Conservation (phyloP, 2,329 filamentous ascomycete genomes). For the Fusarium sp. region DNA sequence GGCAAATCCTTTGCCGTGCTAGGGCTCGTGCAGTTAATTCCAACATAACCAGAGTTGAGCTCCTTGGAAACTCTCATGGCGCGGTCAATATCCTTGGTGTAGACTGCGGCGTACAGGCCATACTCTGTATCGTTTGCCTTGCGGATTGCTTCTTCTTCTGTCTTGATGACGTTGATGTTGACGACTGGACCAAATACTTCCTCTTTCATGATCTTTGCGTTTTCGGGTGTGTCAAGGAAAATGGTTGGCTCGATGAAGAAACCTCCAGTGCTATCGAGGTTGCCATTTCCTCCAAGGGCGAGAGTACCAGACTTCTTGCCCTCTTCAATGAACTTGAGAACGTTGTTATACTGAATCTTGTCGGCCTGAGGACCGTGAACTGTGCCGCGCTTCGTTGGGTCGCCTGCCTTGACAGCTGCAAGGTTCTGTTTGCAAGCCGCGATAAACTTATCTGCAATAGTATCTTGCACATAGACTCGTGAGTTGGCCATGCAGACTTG, state of each 20-base stretch:
- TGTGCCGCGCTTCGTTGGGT: constrained; percentile 5
- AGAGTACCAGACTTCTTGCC: constrained; percentile 27
- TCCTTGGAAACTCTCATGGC: constrained; percentile 61
- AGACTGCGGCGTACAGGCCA: constrained; percentile 68
- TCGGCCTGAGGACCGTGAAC: constrained; percentile 35
- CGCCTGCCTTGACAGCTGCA: constrained; percentile 1
- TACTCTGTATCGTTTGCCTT: constrained; percentile 61
- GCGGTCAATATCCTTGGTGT: constrained; percentile 64
- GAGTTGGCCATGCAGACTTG: constrained; percentile 72
- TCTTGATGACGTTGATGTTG: constrained; percentile 61
- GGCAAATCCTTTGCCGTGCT: constrained; percentile 20
- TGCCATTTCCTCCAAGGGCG: constrained; percentile 19
- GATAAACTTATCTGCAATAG: constrained; percentile 51
- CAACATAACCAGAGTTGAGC: constrained; percentile 71
- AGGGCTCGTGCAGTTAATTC: constrained; percentile 61
- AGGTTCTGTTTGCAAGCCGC: constrained; percentile 17
- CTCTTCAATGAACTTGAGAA: constrained; percentile 29
- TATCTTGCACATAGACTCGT: constrained; percentile 67
- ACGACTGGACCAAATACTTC: constrained; percentile 76
- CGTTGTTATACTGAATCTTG: constrained; percentile 23
- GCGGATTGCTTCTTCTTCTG: constrained; percentile 49
- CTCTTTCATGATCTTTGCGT: constrained; percentile 64
- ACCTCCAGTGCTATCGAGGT: constrained; percentile 8
- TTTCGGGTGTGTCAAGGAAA: constrained; percentile 40
- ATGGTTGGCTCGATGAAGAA: constrained; percentile 37